These are phyloP conservation scores for Porphyridium purpureum DNA, from an alignment of 23 red algal genomes.

Conservation along the genomic window DNA sequence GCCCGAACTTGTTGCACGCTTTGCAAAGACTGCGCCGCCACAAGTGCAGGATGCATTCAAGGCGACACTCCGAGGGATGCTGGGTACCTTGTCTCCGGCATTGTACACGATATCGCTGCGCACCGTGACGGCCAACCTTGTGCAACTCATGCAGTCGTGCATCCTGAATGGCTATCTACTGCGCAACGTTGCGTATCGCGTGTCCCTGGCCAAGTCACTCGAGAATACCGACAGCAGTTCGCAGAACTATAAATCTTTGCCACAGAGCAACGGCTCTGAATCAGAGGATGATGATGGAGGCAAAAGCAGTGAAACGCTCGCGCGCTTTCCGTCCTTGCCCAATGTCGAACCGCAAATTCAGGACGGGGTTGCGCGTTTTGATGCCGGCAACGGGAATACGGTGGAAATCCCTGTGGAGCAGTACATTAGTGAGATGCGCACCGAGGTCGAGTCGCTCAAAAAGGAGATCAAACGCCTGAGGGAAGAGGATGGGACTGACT, in stretches of 20 bases:
- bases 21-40: slow-evolving; percentile 42
- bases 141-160: slow-evolving; percentile 69
- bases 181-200: slow-evolving; percentile 72
- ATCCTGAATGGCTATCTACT: slow-evolving; percentile 89
- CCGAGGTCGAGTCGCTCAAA: slow-evolving; percentile 38
- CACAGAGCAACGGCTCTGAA: no score
- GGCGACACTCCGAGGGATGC: slow-evolving; percentile 62
- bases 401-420: slow-evolving; percentile 51
- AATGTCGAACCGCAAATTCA: slow-evolving; percentile 20
- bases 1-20: slow-evolving; percentile 7
- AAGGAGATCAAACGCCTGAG: slow-evolving; percentile 34
- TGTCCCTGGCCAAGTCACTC: slow-evolving; percentile 33
- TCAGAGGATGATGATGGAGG: no score
- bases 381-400: slow-evolving; percentile 38
- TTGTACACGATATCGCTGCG: slow-evolving; percentile 36
- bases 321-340: slow-evolving; percentile 2
- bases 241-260: no score
- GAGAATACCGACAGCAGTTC: no score
- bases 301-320: no score
- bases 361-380: slow-evolving; percentile 41
- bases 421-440: slow-evolving; percentile 55
- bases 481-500: slow-evolving; percentile 43
- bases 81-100: slow-evolving; percentile 61
- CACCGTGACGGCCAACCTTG: slow-evolving; percentile 60
- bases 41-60: slow-evolving; percentile 78